Evolutionary conservation across 257 asterid species (phyloP), one percentile per base, ranked within the genome.

Genomic region (Solanum medicagineum): DNA sequence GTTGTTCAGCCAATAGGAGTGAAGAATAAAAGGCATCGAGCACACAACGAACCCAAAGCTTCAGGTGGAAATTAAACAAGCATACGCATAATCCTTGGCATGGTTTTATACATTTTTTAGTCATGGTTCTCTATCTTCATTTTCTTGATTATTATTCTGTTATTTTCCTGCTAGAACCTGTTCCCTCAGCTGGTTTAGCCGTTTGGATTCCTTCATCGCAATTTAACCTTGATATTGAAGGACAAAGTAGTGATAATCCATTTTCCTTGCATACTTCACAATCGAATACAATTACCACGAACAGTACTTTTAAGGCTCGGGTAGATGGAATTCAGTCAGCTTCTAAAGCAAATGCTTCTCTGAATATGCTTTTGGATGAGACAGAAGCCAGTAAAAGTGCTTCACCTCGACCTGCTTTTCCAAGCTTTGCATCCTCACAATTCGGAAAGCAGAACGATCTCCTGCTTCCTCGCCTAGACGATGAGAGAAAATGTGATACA

Each of bases 21-120:
- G 80, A 93, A 91, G 91, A 87, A 89, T 90, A 93, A 93, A 87
- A 89, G 95, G 87, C 91, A 73, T 44, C 92, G 97, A 57, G 75
- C 91, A 24, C 90, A 87, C 80, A 80, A 74, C 53, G 94, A 92
- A 87, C 82, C 87, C 88, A 81, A 91, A 14, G 75, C 79, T 87
- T 89, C 91, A 86, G 97, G 95, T 92, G 29, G 19, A 92, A 83
- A 32, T 3, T 32, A 2, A 32, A 84, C 47, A 22, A 26, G 54
- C 79, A 70, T 16, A 36, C 36, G 19, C 77, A 69, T 36, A 14
- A 62, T 77, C 71, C 59, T 81, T 26, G 10, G n/a, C 69, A 29
- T 47, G 66, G 49, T 24, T 6, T 2, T 68, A 24, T 15, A 42
- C 19, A 36, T 6, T 82, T 57, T 12, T 47, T 42, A 44, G 22